phyloP scores from a whole-genome alignment of 345 rosid genomes.

The Punica granatum region DNA sequence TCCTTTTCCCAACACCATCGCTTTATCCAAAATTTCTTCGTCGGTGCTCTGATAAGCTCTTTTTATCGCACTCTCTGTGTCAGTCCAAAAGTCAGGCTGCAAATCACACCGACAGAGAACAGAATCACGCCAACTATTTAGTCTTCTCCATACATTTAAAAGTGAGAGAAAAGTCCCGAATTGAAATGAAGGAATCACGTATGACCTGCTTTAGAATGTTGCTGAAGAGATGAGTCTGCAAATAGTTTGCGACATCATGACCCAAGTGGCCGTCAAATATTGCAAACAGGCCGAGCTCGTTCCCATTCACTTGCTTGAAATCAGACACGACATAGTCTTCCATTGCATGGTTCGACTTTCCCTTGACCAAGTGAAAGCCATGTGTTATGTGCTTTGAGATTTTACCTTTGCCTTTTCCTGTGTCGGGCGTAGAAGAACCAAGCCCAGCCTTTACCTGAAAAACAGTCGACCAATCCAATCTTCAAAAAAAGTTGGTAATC shows the following conservation, averaged over 20 bases:
- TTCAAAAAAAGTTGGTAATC: neutral
- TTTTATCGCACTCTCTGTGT: conserved; percentile 53
- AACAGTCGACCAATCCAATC: conserved; percentile 8
- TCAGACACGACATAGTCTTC: conserved; percentile 70
- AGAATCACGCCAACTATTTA: neutral
- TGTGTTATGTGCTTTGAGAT: conserved; percentile 49
- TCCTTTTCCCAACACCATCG: conserved; percentile 60
- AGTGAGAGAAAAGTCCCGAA: conserved; percentile 3
- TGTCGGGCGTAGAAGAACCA: conserved; percentile 36
- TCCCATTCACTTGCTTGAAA: conserved; percentile 36
- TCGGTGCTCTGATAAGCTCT: conserved; percentile 68
- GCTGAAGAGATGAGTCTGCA: conserved; percentile 60
- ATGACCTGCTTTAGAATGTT: conserved; percentile 69
- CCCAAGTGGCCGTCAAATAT: conserved; percentile 91
- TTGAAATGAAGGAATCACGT: conserved; percentile 1
- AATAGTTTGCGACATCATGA: conserved; percentile 67
- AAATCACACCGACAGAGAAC: conserved; percentile 6
- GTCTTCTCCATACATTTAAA: conserved; percentile 1
- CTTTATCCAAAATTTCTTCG: conserved; percentile 46
- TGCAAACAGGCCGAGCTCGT: conserved; percentile 74
- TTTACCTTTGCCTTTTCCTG: conserved; percentile 79
- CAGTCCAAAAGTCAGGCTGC: conserved; percentile 73
- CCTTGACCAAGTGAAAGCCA: conserved; percentile 67
- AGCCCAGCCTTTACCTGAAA: conserved; percentile 51
- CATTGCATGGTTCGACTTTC: conserved; percentile 76